These are phyloP conservation scores for Psilocybe cyanescens DNA, from an alignment of 768 basidiomycete genomes.

Conservation along the genomic window DNA sequence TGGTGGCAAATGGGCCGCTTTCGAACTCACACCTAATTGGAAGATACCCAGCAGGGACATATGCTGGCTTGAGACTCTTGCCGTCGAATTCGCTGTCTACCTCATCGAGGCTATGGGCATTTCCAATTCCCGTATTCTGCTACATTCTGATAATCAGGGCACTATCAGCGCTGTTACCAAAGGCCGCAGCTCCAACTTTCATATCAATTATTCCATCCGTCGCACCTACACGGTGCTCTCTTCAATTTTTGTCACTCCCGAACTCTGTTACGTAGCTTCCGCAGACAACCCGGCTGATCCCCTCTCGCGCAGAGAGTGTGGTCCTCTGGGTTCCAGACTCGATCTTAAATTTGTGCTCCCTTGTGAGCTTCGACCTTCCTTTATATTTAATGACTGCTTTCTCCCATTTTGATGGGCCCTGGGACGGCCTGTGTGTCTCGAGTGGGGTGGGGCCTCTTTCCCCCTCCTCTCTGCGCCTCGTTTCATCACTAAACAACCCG, in stretches of 20 bases:
- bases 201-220: background rate
- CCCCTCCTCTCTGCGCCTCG: background rate
- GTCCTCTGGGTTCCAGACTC: background rate
- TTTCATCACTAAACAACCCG: background rate
- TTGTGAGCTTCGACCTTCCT: background rate
- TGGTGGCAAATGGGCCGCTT: slow-evolving; percentile 22
- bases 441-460: background rate
- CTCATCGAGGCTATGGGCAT: background rate
- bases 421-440: background rate
- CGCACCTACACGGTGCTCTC: background rate
- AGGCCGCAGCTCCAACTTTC: background rate
- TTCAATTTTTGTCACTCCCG: background rate
- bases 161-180: background rate
- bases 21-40: background rate
- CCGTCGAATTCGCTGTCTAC: background rate
- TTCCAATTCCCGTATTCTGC: background rate
- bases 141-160: background rate
- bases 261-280: background rate
- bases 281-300: background rate
- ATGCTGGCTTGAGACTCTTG: background rate
- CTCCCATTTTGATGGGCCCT: background rate
- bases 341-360: background rate
- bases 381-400: background rate
- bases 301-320: background rate
- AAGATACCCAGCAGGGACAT: background rate